Evolutionary conservation across 2,329 filamentous ascomycete genomes (phyloP), one percentile per base, ranked within the genome.

Genomic region (Rhynchosporium secalis): DNA sequence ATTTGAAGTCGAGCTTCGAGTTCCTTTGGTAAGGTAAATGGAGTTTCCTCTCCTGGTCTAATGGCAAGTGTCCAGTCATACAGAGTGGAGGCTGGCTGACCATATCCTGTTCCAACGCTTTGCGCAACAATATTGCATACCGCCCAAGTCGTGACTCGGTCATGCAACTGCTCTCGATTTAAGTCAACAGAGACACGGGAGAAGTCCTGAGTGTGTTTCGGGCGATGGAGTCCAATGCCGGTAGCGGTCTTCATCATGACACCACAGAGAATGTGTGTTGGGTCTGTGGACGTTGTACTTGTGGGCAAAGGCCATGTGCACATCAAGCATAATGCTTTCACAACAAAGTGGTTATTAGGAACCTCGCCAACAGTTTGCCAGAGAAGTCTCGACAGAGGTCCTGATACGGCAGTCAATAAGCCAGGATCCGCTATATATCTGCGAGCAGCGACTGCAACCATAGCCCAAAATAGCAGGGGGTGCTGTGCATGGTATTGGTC

Each of bases 221-320:
- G 91, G 54, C 90, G 84, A 71, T 95, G 90, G 58, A 95, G 80
- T 26, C 91, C 90, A 68, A 93, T 92, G 67, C 91, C 90, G 67
- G 91, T 92, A 8, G 91, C 91, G 28, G 90, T 86, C 77, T 93
- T 92, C 85, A 94, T 92, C 89, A 94, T 92, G 65, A 92, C 85
- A 58, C 91, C 90, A 68, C 88, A 88, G 20, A 93, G 78, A 26
- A 73, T 92, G 72, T 93, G 91, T 1, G 90, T 94, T 2, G 90
- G 89, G 69, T 95, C 91, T 7, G 87, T 87, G 5, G 88, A 88
- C 1, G 89, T 92, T 4, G 88, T 91, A 75, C 88, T 92, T n/a
- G 88, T 91, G 0, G 91, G 91, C 43, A 94, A 76, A 5, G 91
- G 90, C 90, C 90, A 95, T 4, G 88, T 90, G 74, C 90, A 94